Conservation (phyloP, 1,284 basidiomycete species). For the Boletus sp. region DNA sequence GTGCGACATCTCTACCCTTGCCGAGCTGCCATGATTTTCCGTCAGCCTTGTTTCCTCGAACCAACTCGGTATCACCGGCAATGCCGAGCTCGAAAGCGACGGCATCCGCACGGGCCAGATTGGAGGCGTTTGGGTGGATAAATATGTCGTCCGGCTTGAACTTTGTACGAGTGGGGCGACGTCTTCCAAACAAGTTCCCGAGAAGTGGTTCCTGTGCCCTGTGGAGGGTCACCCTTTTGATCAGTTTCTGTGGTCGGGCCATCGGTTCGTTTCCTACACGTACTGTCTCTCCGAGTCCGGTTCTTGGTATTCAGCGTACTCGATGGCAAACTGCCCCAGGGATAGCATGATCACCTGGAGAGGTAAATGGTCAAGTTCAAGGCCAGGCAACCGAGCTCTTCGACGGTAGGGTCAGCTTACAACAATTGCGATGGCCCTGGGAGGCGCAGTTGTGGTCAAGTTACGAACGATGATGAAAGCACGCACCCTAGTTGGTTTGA, state of each 20-base stretch:
- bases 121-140: conserved; percentile 59
- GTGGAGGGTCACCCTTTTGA: not conserved
- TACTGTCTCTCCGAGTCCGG: conserved; percentile 17
- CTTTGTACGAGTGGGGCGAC: conserved; percentile 35
- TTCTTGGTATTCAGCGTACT: conserved; percentile 39
- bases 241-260: no score
- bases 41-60: conserved; percentile 32
- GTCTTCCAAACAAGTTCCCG: conserved; percentile 16
- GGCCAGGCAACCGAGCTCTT: not conserved
- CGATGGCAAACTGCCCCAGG: conserved; percentile 53
- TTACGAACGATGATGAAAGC: not conserved
- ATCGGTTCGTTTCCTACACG: conserved; percentile 1
- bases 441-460: conserved; percentile 3
- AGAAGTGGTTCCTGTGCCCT: conserved; percentile 38
- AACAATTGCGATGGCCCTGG: conserved; percentile 51
- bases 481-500: conserved; percentile 61
- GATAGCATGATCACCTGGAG: conserved; percentile 50
- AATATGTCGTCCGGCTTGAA: conserved; percentile 56
- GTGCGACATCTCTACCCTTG: conserved; percentile 38
- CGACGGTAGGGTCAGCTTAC: conserved; percentile 35
- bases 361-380: not conserved
- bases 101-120: conserved; percentile 60
- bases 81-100: conserved; percentile 51
- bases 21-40: conserved; percentile 40
- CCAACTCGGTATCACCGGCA: conserved; percentile 41